phyloP scores from a whole-genome alignment of 805 yeast species.

The Cyberlindnera misumaiensis region DNA sequence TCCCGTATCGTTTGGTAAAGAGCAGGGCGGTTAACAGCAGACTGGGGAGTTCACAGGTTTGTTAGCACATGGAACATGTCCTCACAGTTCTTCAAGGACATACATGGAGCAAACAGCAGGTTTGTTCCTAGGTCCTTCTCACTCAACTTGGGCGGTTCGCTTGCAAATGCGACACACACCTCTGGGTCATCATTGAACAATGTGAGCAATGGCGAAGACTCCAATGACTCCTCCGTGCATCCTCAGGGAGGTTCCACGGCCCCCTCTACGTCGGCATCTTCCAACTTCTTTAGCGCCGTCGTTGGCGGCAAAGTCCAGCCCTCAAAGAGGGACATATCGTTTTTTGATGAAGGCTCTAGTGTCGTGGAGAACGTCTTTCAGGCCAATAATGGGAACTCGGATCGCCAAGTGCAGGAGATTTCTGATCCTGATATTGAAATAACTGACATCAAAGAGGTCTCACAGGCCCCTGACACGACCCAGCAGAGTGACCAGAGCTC shows the following conservation, averaged over 20 bases:
- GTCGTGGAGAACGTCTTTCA: neutral
- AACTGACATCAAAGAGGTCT: constrained; percentile 32
- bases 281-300: constrained; percentile 1
- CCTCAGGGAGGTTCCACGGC: constrained; percentile 10
- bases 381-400: neutral
- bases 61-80: constrained; percentile 9
- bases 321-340: neutral
- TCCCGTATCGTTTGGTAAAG: no score
- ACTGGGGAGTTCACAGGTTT: neutral
- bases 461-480: neutral
- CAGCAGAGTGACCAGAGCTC: neutral
- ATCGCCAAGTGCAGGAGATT: neutral
- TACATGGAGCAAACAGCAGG: constrained; percentile 16
- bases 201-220: constrained; percentile 2
- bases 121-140: constrained; percentile 19
- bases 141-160: constrained; percentile 13
- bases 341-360: neutral
- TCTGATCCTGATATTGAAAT: constrained; percentile 30
- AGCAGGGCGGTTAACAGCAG: no score
- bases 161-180: constrained; percentile 1
- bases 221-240: neutral
- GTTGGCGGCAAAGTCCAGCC: constrained; percentile 1
- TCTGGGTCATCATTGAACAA: neutral
- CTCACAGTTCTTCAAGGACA: constrained; percentile 22
- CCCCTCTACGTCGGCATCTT: constrained; percentile 7